phyloP scores from a whole-genome alignment of 2,329 filamentous ascomycete species.

The Hortaea sp. region DNA sequence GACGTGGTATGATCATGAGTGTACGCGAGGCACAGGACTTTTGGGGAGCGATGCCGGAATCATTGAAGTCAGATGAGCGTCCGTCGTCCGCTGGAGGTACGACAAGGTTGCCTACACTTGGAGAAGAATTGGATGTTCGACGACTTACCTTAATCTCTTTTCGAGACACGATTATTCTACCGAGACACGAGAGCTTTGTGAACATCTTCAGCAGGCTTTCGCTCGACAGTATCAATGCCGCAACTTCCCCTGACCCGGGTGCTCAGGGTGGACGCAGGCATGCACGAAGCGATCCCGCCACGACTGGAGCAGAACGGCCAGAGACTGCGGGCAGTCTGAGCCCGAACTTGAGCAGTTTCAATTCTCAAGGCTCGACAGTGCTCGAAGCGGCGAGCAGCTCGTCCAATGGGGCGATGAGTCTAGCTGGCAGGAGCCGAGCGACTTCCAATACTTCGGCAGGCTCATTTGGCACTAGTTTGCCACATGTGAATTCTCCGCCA shows the following conservation, averaged over 20 bases:
- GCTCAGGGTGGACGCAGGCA: constrained; percentile 15
- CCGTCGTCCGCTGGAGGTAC: constrained; percentile 31
- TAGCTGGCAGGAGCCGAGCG: constrained; percentile 58
- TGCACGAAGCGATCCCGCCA: constrained; percentile 22
- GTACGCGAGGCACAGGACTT: constrained; percentile 75
- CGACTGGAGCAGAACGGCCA: constrained; percentile 22
- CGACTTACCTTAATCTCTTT: constrained; percentile 79
- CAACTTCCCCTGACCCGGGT: constrained; percentile 26
- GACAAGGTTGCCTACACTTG: constrained; percentile 32
- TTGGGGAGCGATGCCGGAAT: constrained; percentile 61
- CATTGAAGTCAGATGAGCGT: constrained; percentile 31
- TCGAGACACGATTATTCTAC: constrained; percentile 78
- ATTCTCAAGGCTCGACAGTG: constrained; percentile 67
- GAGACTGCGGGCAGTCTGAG: constrained; percentile 69
- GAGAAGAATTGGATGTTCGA: constrained; percentile 69
- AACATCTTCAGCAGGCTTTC: constrained; percentile 81
- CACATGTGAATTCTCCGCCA: constrained; percentile 22
- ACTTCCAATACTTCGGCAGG: constrained; percentile 67
- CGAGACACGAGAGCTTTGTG: constrained; percentile 80
- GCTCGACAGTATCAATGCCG: constrained; percentile 58
- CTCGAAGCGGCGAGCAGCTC: constrained; percentile 52
- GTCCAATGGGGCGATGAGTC: constrained; percentile 34
- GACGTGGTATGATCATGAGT: constrained; percentile 68
- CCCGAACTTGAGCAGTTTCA: constrained; percentile 66
- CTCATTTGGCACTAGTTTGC: constrained; percentile 32